Evolutionary conservation across 331 rosid genomes (phyloP), one percentile per base, ranked within the genome.

Genomic region (Quercus phellos): DNA sequence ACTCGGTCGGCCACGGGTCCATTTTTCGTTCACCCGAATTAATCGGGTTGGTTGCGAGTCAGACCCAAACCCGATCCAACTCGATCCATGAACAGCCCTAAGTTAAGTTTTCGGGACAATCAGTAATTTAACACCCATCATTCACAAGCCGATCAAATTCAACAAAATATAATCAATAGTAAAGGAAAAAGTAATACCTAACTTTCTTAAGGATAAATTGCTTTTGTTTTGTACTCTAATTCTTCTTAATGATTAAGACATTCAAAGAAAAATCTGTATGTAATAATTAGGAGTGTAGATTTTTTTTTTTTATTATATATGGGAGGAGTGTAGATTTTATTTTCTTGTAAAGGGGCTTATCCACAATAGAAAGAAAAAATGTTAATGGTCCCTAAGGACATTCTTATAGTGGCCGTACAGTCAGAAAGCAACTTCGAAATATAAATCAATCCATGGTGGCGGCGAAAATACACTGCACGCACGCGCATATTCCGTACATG

Each of bases 401-500:
- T 24, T 24, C 26, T 24, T 24, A 18, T 27, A 8, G 21, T 58
- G 26, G 34, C 84, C 76, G 55, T 68, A 55, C 22, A 53, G 2
- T 27, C 13, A 55, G 11, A 18, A 50, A 30, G 6, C 68, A 63
- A 42, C 42, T 4, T 4, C 1, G 5, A 7, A 10, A 58, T 0
- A 21, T 38, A 8, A 38, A 38, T 38, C 46, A 26, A n/a, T 76
- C 14, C 42, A 21, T 17, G 34, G 0, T 29, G 34, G 30, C 38
- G 59, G 35, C 55, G 74, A 55, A 55, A 71, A 66, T 32, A 29
- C 46, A 26, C 61, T 11, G 53, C 13, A 79, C n/a, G 35, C 34
- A 53, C 51, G 26, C 35, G 26, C 26, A 51, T 22, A 2, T 42
- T 26, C 81, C 79, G 68, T 68, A 84, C 87, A 26, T 18, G 30